Evolutionary conservation across 768 basidiomycete species (phyloP).

Genomic region (Rhodosporidiobolus odoratus): DNA sequence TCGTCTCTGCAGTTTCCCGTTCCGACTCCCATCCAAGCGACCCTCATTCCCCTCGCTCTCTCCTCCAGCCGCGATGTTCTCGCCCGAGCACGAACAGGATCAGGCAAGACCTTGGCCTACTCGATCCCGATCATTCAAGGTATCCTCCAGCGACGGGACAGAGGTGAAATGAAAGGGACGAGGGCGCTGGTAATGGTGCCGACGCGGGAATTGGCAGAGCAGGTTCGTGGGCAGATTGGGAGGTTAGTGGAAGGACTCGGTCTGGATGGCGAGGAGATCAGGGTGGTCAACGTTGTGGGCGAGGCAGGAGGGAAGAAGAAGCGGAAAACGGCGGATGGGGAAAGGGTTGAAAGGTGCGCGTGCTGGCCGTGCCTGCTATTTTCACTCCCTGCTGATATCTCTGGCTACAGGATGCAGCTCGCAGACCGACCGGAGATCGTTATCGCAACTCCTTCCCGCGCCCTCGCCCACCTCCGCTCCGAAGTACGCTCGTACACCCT

Average conservation of each 20-base stretch:
- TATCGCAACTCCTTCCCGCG: slow-evolving; percentile 70
- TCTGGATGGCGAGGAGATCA: slow-evolving; percentile 58
- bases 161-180: slow-evolving; percentile 48
- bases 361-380: too few species aligned
- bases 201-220: slow-evolving; percentile 86
- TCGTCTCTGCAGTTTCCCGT: slow-evolving; percentile 83
- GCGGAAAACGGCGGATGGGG: slow-evolving; percentile 33
- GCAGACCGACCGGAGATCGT: slow-evolving; percentile 74
- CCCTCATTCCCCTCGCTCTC: slow-evolving; percentile 85
- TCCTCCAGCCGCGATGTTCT: slow-evolving; percentile 78
- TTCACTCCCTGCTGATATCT: not conserved
- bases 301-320: slow-evolving; percentile 32
- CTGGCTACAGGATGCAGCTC: slow-evolving; percentile 51
- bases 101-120: slow-evolving; percentile 95
- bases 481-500: slow-evolving; percentile 52
- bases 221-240: slow-evolving; percentile 68
- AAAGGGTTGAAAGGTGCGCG: slow-evolving; percentile 45
- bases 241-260: slow-evolving; percentile 64
- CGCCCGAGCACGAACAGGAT: slow-evolving; percentile 88
- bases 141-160: slow-evolving; percentile 53
- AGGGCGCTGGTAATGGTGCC: slow-evolving; percentile 60
- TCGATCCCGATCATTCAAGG: slow-evolving; percentile 86
- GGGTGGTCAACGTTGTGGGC: slow-evolving; percentile 68
- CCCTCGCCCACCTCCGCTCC: slow-evolving; percentile 62
- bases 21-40: slow-evolving; percentile 85